Evolutionary conservation across 2,329 filamentous ascomycete species (phyloP), one percentile per base, ranked within the genome.

Genomic region (Verticillium longisporum): DNA sequence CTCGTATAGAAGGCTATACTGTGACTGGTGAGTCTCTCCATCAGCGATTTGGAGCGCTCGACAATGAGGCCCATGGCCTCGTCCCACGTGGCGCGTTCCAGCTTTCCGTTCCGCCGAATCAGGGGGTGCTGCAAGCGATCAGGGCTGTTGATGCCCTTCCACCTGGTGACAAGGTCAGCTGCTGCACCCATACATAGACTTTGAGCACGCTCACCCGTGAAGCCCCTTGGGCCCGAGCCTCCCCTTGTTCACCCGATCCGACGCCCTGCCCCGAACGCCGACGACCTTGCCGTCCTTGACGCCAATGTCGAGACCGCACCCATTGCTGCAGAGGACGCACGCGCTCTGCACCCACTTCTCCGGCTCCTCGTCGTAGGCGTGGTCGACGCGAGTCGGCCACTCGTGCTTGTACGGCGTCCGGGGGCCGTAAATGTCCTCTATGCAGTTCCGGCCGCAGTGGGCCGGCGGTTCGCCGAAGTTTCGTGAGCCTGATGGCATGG

Each of bases 291-390:
- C 71, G 55, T 71, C 60, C 58, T 74, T 74, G 57, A 74, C 71
- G 2, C 71, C 72, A 56, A 74, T 71, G 59, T 74, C 72, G 38
- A 74, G 55, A 6, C 70, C 72, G 45, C 72, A 74, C 32, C 73
- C 72, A 64, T 74, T 74, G 65, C 72, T 73, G 36, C 73, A 75
- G 18, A 75, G 65, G 9, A 74, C 70, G 66, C 73, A 75, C 1
- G 73, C 73, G 62, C 72, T 74, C 61, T 74, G 72, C 4, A 75
- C 72, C 73, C 73, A 76, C 66, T 70, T 69, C 2, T 75, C 72
- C 0, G 72, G 72, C 38, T 71, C 68, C 32, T 75, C 72, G 15
- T 71, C 66, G 45, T 61, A 62, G 7, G 67, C 65, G 26, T 60
- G 54, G 60, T 75, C 73, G 4, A 70, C 67, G 50, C 73, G 62